Conservation (phyloP, 192 early-diverging fungal genomes). For the Umbelopsis isabellina region DNA sequence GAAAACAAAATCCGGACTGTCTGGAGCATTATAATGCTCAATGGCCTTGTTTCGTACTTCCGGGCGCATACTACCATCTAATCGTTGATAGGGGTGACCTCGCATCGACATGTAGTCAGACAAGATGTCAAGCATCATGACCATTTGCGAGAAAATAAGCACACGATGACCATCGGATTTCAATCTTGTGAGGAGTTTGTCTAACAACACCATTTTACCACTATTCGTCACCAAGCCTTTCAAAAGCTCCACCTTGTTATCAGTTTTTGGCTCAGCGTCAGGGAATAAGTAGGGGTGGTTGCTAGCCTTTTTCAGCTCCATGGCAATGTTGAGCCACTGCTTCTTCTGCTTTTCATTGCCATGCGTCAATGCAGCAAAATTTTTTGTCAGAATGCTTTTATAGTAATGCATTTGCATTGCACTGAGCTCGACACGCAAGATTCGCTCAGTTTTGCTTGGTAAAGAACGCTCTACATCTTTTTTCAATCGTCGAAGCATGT, state of each 20-base stretch:
- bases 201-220: slow-evolving; percentile 97
- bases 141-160: slow-evolving; percentile 97
- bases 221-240: slow-evolving; percentile 82
- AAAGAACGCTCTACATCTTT: slow-evolving; percentile 97
- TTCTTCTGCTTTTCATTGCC: slow-evolving; percentile 58
- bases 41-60: slow-evolving; percentile 90
- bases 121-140: slow-evolving; percentile 92
- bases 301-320: slow-evolving; percentile 92
- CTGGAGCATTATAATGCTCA: slow-evolving; percentile 94
- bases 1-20: slow-evolving; percentile 90
- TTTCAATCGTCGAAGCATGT: slow-evolving; percentile 93
- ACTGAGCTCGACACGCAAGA: slow-evolving; percentile 88
- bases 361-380: slow-evolving; percentile 78
- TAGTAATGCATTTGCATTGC: slow-evolving; percentile 90
- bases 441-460: slow-evolving; percentile 92
- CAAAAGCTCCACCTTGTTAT: slow-evolving; percentile 71
- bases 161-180: slow-evolving; percentile 90
- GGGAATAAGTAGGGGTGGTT: slow-evolving; percentile 94
- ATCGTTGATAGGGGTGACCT: slow-evolving; percentile 85
- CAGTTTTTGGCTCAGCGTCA: slow-evolving; percentile 63
- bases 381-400: slow-evolving; percentile 90
- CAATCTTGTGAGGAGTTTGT: slow-evolving; percentile 89
- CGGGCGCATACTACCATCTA: slow-evolving; percentile 86
- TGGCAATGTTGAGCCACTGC: slow-evolving; percentile 88
- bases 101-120: slow-evolving; percentile 86